A percentile compares a stretch with the other conserved stretches of the same genome.
Conservation (phyloP, 2,329 filamentous ascomycete species). For the Aspergillus jensenii region DNA sequence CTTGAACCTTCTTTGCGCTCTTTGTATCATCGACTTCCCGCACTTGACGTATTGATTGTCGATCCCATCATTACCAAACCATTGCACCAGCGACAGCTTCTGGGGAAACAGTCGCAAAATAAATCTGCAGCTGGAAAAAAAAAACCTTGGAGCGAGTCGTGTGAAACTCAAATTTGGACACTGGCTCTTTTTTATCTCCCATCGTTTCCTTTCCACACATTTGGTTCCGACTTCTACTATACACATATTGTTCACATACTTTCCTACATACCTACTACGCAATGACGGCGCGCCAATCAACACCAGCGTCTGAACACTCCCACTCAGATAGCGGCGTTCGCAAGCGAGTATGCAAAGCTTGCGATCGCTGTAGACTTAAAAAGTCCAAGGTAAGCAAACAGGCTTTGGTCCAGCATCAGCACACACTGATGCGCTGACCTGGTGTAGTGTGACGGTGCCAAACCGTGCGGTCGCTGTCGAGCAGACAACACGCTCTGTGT, state of each 20-base stretch:
- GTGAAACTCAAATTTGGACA: neutral
- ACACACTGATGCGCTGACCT: slow-evolving; percentile 25
- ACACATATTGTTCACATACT: neutral
- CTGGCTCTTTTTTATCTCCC: slow-evolving; percentile 4
- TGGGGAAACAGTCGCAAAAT: neutral
- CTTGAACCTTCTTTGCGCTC: slow-evolving; percentile 2
- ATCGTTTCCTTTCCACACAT: neutral
- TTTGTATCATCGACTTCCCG: slow-evolving; percentile 18
- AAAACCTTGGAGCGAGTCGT: neutral
- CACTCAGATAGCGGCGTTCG: slow-evolving; percentile 50
- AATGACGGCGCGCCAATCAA: slow-evolving; percentile 42
- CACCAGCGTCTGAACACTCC: slow-evolving; percentile 40
- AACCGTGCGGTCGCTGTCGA: slow-evolving; percentile 62
- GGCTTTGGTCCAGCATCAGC: slow-evolving; percentile 11
- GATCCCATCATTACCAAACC: slow-evolving; percentile 5
- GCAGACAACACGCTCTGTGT: slow-evolving; percentile 65
- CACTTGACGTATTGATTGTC: slow-evolving; percentile 13
- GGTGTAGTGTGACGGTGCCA: slow-evolving; percentile 58
- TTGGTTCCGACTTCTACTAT: neutral
- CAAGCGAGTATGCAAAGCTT: slow-evolving; percentile 67
- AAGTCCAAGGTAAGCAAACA: slow-evolving; percentile 59
- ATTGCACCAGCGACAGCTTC: slow-evolving; percentile 11
- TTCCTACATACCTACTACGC: slow-evolving; percentile 18
- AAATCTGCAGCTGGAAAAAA: neutral
- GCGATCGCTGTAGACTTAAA: slow-evolving; percentile 65